phyloP scores from a whole-genome alignment of 2,329 filamentous ascomycete species.

The Phialophora chinensis region DNA sequence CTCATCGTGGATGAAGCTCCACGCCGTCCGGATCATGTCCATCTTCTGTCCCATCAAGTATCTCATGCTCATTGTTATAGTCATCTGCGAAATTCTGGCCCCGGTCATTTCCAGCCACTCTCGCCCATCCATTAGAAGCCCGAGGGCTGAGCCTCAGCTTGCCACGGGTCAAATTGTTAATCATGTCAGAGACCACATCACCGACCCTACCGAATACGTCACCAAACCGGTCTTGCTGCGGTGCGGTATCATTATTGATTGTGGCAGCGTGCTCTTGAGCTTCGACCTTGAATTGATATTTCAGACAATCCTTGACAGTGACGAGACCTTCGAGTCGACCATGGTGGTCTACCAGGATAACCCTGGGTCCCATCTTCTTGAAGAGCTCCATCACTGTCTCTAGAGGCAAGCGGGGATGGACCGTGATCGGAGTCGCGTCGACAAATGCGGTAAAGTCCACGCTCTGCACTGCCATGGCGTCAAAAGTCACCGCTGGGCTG shows the following conservation, averaged over 20 bases:
- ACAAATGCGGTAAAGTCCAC: conserved; percentile 88
- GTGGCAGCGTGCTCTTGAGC: conserved; percentile 70
- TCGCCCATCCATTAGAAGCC: conserved; percentile 31
- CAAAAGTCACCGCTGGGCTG: conserved; percentile 60
- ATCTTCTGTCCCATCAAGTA: conserved; percentile 41
- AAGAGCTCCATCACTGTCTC: conserved; percentile 99
- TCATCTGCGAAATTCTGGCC: conserved; percentile 35
- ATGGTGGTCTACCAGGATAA: conserved; percentile 90
- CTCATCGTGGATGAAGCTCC: conserved; percentile 29
- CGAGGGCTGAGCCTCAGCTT: conserved; percentile 57
- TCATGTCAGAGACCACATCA: conserved; percentile 64
- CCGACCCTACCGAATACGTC: conserved; percentile 59
- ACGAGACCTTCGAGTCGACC: conserved; percentile 83
- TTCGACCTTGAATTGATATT: conserved; percentile 96
- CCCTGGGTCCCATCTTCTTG: conserved; percentile 93
- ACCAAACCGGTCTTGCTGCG: conserved; percentile 69
- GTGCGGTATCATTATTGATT: conserved; percentile 61
- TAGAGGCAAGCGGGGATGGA: conserved; percentile 86
- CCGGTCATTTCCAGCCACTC: conserved; percentile 32
- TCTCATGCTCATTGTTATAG: conserved; percentile 40
- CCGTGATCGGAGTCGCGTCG: conserved; percentile 85
- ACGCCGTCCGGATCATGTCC: conserved; percentile 33
- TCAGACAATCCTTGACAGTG: conserved; percentile 95
- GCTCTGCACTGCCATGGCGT: conserved; percentile 63
- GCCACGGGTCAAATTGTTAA: conserved; percentile 62